Evolutionary conservation across 176 grass and related monocot species (phyloP).

Genomic region (Echinochloa phyllopogon): DNA sequence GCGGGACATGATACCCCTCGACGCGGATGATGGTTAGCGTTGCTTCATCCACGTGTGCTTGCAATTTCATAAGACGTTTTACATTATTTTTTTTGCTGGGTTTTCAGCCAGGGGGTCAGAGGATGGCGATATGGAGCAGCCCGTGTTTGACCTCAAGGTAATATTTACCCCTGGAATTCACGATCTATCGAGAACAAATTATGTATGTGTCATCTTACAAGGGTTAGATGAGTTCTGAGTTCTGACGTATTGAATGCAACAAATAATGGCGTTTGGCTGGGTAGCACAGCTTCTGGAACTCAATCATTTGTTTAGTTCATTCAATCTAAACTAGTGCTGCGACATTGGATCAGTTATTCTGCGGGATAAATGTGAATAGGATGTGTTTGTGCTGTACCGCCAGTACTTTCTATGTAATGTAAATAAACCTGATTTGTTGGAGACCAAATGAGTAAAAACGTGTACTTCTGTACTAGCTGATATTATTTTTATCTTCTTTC

Average conservation of each 20-base stretch:
- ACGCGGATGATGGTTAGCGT: slow-evolving; percentile 56
- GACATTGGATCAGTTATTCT: too few species aligned
- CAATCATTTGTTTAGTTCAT: background rate
- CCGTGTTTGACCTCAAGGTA: slow-evolving; percentile 75
- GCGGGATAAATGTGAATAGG: background rate
- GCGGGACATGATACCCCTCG: slow-evolving; percentile 74
- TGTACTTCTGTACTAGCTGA: background rate
- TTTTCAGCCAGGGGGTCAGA: slow-evolving; percentile 55
- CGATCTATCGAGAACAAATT: background rate
- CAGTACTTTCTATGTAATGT: background rate
- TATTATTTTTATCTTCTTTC: slow-evolving; percentile 23
- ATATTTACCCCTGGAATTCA: background rate
- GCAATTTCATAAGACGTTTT: slow-evolving; percentile 16
- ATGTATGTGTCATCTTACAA: background rate
- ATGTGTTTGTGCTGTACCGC: background rate
- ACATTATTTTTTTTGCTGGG: background rate
- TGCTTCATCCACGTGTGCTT: background rate
- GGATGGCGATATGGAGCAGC: slow-evolving; percentile 68
- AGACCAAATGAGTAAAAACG: background rate
- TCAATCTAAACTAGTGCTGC: background rate
- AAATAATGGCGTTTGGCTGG: background rate
- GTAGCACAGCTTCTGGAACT: background rate
- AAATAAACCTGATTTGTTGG: background rate
- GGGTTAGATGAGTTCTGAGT: background rate
- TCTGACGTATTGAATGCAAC: background rate